A percentile compares a stretch with the other conserved stretches of the same genome.
Evolutionary conservation across 176 grass and related monocot genomes (phyloP).

Genomic region (Ensete glaucum): DNA sequence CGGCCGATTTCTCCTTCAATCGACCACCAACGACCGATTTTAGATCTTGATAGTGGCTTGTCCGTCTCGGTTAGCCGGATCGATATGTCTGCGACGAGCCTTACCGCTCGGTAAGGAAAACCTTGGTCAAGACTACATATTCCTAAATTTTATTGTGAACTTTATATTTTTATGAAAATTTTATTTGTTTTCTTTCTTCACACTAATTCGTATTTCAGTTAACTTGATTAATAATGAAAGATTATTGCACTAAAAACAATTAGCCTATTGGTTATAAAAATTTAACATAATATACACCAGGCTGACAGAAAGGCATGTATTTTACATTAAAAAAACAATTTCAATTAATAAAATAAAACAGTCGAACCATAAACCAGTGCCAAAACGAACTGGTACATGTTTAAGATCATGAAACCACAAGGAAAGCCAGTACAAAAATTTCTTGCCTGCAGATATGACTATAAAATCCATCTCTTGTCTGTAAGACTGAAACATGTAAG

Average conservation of each 20-base stretch:
- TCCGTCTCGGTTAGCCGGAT: no score
- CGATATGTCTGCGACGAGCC: no score
- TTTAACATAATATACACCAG: not conserved
- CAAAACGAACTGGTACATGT: not conserved
- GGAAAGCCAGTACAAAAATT: not conserved
- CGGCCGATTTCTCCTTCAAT: no score
- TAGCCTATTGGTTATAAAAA: not conserved
- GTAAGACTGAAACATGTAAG: no score
- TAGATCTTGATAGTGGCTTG: no score
- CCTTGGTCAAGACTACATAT: no score
- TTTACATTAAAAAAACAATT: not conserved
- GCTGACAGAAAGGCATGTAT: not conserved
- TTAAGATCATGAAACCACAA: not conserved
- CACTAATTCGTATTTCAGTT: not conserved
- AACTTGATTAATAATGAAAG: not conserved
- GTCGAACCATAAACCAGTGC: not conserved
- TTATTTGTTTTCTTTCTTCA: not conserved
- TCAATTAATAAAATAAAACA: not conserved
- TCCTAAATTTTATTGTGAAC: not conserved
- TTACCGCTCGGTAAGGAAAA: no score
- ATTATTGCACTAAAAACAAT: not conserved
- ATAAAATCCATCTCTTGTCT: not conserved
- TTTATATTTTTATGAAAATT: not conserved
- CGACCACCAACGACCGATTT: no score
- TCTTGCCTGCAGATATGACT: not conserved